Conservation (phyloP, 306 rosid species). For the Castanea mollissima region DNA sequence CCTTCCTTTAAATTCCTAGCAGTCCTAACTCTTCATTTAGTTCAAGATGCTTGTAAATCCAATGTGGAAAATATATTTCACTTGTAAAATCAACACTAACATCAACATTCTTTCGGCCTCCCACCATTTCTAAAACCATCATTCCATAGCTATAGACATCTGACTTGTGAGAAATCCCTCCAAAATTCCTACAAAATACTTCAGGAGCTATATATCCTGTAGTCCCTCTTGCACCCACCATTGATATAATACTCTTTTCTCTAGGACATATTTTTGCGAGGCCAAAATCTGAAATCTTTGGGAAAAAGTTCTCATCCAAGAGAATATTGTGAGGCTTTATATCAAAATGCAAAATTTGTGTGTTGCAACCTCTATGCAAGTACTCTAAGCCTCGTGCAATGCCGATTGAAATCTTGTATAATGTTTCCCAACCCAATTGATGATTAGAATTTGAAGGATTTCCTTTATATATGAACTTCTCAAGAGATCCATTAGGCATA, state of each 20-base stretch:
- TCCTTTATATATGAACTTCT: neutral
- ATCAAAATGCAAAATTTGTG: conserved; percentile 10
- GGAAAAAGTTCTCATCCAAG: conserved; percentile 24
- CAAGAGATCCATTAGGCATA: neutral
- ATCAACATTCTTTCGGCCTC: neutral
- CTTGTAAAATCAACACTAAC: too few relatives aligned
- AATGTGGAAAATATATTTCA: too few relatives aligned
- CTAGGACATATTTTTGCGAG: conserved; percentile 37
- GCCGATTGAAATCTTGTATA: neutral
- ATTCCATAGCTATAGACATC: conserved; percentile 51
- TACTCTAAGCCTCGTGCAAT: neutral
- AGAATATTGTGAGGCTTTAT: conserved; percentile 33
- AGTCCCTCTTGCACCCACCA: conserved; percentile 36
- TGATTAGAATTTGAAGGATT: neutral
- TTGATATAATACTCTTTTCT: conserved; percentile 35
- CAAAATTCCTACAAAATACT: conserved; percentile 18
- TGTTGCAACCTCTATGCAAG: neutral
- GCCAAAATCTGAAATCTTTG: conserved; percentile 45
- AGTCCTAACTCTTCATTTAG: too few relatives aligned
- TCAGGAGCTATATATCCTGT: conserved; percentile 40
- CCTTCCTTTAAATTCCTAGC: too few relatives aligned
- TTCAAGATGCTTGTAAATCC: too few relatives aligned
- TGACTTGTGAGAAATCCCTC: conserved; percentile 38
- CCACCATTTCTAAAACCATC: conserved; percentile 24
- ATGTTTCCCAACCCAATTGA: neutral